Evolutionary conservation across 768 basidiomycete species (phyloP).

Genomic region (Tylopilus felleus): DNA sequence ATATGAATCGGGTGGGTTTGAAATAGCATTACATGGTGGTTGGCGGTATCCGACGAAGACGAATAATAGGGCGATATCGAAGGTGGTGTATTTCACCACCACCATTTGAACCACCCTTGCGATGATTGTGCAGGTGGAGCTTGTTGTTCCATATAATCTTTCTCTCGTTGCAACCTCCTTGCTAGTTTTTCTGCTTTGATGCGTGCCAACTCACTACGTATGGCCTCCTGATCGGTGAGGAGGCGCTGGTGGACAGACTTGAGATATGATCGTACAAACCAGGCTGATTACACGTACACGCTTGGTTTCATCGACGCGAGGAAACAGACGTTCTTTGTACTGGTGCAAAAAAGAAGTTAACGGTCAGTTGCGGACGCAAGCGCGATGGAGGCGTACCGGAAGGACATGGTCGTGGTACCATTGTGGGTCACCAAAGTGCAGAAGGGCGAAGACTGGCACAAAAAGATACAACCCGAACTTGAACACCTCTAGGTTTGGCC

Average conservation of each 20-base stretch:
- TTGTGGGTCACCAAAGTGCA: conserved; percentile 84
- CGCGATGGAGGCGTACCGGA: conserved; percentile 47
- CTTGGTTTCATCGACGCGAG: conserved; percentile 52
- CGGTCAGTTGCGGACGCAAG: not conserved
- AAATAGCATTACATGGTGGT: conserved; percentile 17
- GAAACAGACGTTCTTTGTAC: conserved; percentile 75
- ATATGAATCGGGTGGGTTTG: not conserved
- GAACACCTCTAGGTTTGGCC: conserved; percentile 85
- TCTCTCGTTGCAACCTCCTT: conserved; percentile 43
- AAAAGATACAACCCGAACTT: conserved; percentile 87
- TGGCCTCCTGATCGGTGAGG: conserved; percentile 61
- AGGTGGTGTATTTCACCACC: conserved; percentile 16
- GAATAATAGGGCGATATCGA: not conserved
- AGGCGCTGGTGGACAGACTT: conserved; percentile 41
- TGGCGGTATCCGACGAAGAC: not conserved
- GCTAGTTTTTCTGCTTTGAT: conserved; percentile 62
- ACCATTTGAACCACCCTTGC: conserved; percentile 27
- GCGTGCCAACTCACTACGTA: conserved; percentile 67
- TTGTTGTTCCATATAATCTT: conserved; percentile 27
- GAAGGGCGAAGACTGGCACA: conserved; percentile 73
- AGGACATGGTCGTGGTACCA: conserved; percentile 81
- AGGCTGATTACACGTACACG: conserved; percentile 37
- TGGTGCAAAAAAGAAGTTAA: conserved; percentile 26
- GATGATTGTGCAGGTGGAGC: conserved; percentile 16
- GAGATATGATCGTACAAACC: conserved; percentile 2